A percentile compares a stretch with the other conserved stretches of the same genome.
phyloP scores from a whole-genome alignment of 164 flowering plant species.

The Protea cynaroides region DNA sequence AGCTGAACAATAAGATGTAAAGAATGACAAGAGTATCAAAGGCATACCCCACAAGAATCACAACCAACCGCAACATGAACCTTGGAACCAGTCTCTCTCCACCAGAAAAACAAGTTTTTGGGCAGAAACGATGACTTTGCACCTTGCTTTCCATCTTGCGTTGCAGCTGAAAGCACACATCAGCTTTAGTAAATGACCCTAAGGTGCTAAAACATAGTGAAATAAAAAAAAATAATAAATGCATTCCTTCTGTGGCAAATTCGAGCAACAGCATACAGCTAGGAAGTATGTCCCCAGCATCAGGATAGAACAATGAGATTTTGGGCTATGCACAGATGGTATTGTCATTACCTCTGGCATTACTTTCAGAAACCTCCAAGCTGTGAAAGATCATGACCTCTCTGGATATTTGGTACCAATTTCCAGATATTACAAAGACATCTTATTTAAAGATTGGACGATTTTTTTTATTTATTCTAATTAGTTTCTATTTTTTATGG shows the following conservation, averaged over 20 bases:
- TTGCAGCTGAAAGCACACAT: not conserved
- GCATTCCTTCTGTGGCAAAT: not conserved
- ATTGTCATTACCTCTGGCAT: no score
- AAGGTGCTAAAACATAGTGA: no score
- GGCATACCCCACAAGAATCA: not conserved
- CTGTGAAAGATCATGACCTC: no score
- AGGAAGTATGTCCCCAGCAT: no score
- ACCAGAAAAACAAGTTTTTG: constrained; percentile 17
- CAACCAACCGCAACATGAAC: constrained; percentile 31
- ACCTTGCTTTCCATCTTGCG: constrained; percentile 6
- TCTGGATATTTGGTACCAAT: no score
- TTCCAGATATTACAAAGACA: no score
- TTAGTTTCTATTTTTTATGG: no score
- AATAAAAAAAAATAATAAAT: not conserved
- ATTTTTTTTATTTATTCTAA: no score
- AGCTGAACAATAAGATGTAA: not conserved
- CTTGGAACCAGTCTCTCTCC: constrained; percentile 18
- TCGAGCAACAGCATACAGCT: not conserved
- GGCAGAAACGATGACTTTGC: constrained; percentile 7
- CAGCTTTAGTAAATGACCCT: not conserved
- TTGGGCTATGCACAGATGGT: no score
- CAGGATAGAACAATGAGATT: no score
- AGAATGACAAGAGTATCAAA: not conserved
- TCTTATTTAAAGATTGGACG: no score
- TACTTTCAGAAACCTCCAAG: no score